Evolutionary conservation across 2,329 filamentous ascomycete genomes (phyloP).

Genomic region (Teratosphaeria pseudoeucalypti): DNA sequence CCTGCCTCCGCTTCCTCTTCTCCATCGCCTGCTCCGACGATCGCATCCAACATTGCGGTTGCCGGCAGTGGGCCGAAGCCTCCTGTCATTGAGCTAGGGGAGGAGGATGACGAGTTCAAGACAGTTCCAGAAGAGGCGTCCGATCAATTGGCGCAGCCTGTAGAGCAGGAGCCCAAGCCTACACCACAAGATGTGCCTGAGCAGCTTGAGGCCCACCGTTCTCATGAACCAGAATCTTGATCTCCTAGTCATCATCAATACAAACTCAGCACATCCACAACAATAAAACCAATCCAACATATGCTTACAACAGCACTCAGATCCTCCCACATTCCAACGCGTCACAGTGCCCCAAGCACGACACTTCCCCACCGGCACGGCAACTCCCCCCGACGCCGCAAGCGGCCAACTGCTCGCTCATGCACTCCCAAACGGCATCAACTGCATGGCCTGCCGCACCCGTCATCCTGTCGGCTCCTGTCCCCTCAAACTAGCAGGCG

Average conservation of each 20-base stretch:
- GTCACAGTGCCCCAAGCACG: slow-evolving; percentile 5
- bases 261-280: background rate
- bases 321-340: slow-evolving; percentile 12
- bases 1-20: background rate
- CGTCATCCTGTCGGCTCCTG: slow-evolving; percentile 50
- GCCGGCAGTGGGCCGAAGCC: background rate
- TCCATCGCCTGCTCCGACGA: background rate
- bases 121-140: background rate
- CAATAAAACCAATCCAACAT: background rate
- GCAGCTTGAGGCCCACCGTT: background rate
- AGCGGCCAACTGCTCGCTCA: slow-evolving; percentile 1
- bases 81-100: background rate
- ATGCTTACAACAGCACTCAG: slow-evolving; percentile 1
- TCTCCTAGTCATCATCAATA: background rate
- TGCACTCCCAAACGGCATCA: slow-evolving; percentile 10
- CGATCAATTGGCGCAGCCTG: background rate
- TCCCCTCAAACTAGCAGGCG: slow-evolving; percentile 47
- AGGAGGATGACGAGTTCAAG: background rate
- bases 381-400: slow-evolving; percentile 1
- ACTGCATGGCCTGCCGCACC: slow-evolving; percentile 45
- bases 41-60: background rate
- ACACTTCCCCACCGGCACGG: background rate
- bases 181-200: background rate
- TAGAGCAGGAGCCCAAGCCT: background rate
- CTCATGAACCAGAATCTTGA: background rate